Base-by-base conservation (phyloP, 768 basidiomycete genomes). In the Strobilomyces echinocephalus region DNA sequence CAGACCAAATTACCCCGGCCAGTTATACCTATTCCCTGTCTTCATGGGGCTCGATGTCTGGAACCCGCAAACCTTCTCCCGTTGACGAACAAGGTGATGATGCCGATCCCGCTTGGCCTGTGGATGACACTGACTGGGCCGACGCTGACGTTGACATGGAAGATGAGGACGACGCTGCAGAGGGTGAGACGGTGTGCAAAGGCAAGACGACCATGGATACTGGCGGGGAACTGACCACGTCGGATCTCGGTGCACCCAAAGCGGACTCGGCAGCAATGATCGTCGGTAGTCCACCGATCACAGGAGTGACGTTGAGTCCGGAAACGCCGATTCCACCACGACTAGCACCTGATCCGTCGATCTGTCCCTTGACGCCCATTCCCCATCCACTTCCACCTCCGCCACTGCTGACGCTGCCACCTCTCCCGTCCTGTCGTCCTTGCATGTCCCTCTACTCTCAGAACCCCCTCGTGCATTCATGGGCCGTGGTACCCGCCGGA, bases 401-500 rank as follows among this genome's bases (percentile, higher is more conserved):
- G 9, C 34, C 54, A 11, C 38, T 43, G 1, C 33, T 53, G n/a
- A 50, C 57, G 1, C 56, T 47, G 0, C 57, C 55, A 12, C 52
- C 30, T 7, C 56, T 69, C 31, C 69, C 63, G 0, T 42, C 54
- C 68, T 69, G 1, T 68, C 68, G 0, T 71, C 68, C 0, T 46
- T 69, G 35, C 68, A 69, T 21, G 68, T 71, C 20, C 68, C 68
- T 33, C 40, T 69, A 1, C 50, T 69, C 8, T 69, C 68, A 12
- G 68, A 69, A 40, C 68, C 67, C 1, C 64, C 65, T 1, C 68
- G 69, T 26, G 68, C 69, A 3, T 69, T 70, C 34, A 69, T 69
- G 68, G 68, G 68, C 18, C 69, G 68, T 3, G 68, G 68, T 11
- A 69, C 68, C 68, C 68, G 4, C 68, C 68, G 8, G 69, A 69